Conservation (phyloP, 768 basidiomycete genomes). For the Favolaschia claudopus region DNA sequence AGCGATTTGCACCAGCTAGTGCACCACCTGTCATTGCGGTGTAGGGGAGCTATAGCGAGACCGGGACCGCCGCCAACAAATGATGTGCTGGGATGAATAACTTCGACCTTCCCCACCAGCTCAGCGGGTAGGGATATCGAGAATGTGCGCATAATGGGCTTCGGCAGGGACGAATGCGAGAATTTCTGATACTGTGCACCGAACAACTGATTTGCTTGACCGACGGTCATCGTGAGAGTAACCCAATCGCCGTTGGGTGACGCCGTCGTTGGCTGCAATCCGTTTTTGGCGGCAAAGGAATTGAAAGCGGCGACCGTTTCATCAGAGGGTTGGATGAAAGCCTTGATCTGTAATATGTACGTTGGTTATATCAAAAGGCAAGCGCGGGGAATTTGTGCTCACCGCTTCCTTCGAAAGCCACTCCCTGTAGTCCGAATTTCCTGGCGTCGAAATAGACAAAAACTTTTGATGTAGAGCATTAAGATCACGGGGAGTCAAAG, state of each 20-base stretch:
- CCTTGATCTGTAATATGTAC: background rate
- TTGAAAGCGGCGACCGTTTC: background rate
- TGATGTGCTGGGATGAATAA: background rate
- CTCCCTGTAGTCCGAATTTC: background rate
- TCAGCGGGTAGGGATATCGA: background rate
- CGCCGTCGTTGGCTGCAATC: background rate
- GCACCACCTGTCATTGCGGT: too few species aligned
- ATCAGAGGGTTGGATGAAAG: background rate
- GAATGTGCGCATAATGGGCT: background rate
- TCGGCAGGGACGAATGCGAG: background rate
- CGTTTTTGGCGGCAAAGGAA: background rate
- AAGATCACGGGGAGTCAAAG: background rate
- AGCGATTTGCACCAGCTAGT: background rate
- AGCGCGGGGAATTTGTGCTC: background rate
- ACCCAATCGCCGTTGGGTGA: slow-evolving; percentile 9
- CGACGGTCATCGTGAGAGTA: background rate
- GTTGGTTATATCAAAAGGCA: too few species aligned
- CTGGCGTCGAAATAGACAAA: background rate
- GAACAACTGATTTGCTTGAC: slow-evolving; percentile 4
- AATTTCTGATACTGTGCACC: background rate
- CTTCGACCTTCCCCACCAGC: background rate
- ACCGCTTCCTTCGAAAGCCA: too few species aligned
- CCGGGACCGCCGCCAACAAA: background rate
- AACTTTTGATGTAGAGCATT: background rate
- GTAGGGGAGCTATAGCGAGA: background rate